Base-by-base conservation (phyloP, 2,329 filamentous ascomycete genomes). In the Dothideomycetes sp. region DNA sequence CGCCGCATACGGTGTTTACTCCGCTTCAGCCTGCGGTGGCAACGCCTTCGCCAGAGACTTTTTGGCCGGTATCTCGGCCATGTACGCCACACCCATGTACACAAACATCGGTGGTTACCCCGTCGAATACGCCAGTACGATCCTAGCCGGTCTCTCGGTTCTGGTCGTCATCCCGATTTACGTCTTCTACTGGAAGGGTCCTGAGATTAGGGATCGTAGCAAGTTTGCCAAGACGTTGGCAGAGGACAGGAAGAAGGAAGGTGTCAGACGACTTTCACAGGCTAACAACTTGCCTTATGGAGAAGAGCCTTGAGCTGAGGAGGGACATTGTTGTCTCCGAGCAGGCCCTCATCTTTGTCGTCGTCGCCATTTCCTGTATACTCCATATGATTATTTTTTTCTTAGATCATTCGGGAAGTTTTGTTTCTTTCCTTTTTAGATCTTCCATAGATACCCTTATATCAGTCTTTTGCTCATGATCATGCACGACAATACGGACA, bases 1-100 rank as follows among this genome's bases (percentile, higher is more conserved):
- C 27, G 79, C 77, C 44, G 78, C 80, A 0, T 82, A 85, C 51
- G 82, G 82, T 0, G 75, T 76, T 0, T 85, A 84, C 56, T 76
- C 80, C 2, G 81, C 82, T 1, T 84, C 80, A 0, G 82, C 82
- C 1, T 85, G 82, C 0, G 82, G 82, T 28, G 82, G 82, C 15
- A 86, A 86, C 47, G 82, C 81, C 2, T 84, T 81, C 63, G 71
- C 80, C 3, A 71, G 82, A 49, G 82, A 86, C 53, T 78, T 85
- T 59, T 64, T 86, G 0, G 82, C 82, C 2, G 82, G 82, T 58
- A 68, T 84, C 7, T 71, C 84, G 1, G 82, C 80, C 1, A 67
- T 84, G 35, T 80, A 78, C 11, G 76, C 80, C 0, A 72, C 72
- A 0, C 80, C 81, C 0, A 67, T 59, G 13, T 59, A 58, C 43